Percentiles rank a stretch among this genome's conserved stretches.
Evolutionary conservation across 257 asterid species (phyloP).

Genomic region (Eucommia ulmoides): DNA sequence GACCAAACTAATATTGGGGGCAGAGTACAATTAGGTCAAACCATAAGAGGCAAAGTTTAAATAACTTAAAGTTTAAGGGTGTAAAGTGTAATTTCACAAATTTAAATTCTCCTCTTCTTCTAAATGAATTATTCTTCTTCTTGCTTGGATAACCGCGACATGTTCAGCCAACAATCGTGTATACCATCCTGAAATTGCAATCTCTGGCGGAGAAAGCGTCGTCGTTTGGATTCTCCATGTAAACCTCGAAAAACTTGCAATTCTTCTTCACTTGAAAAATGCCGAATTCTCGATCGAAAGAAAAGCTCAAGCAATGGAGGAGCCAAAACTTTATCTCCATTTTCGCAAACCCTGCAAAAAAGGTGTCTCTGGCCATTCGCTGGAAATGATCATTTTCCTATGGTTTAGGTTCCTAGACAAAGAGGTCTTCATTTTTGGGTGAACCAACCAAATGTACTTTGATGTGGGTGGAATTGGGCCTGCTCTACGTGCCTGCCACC

Average conservation of each 20-base stretch:
- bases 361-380: conserved; percentile 77
- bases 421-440: conserved; percentile 90
- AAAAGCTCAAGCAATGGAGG: conserved; percentile 53
- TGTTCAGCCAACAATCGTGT: too few relatives aligned
- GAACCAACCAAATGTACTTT: conserved; percentile 70
- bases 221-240: conserved; percentile 75
- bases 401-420: conserved; percentile 74
- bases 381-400: conserved; percentile 58
- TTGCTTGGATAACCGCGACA: too few relatives aligned
- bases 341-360: conserved; percentile 73
- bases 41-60: too few relatives aligned
- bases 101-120: too few relatives aligned
- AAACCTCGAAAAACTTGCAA: conserved; percentile 57
- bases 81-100: too few relatives aligned
- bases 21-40: too few relatives aligned
- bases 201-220: conserved; percentile 44
- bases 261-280: conserved; percentile 43
- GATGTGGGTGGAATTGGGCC: too few relatives aligned
- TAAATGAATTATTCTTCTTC: too few relatives aligned
- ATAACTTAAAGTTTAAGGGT: too few relatives aligned
- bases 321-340: conserved; percentile 92
- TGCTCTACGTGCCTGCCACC: too few relatives aligned
- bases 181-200: conserved; percentile 49
- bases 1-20: too few relatives aligned
- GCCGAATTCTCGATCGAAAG: conserved; percentile 42